These are phyloP conservation scores for Fonsecaea erecta DNA, from an alignment of 2,329 filamentous ascomycete species.

Conservation along the genomic window DNA sequence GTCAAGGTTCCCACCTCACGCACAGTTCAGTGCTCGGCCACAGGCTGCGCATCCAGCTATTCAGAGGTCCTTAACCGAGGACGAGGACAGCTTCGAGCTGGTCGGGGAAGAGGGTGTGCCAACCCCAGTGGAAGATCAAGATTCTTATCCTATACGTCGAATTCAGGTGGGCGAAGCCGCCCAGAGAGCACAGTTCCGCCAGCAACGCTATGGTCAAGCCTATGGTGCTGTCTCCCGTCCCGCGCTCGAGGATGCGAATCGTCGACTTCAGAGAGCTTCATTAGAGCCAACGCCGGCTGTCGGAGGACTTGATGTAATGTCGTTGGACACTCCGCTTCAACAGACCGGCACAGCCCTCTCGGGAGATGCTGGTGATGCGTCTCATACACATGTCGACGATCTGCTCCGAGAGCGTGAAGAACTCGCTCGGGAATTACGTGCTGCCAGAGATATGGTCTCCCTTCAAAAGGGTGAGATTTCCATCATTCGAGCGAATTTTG, in stretches of 20 bases:
- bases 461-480: constrained; percentile 65
- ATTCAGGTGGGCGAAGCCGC: constrained; percentile 29
- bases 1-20: constrained; percentile 20
- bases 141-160: constrained; percentile 24
- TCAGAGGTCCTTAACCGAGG: constrained; percentile 39
- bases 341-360: background rate
- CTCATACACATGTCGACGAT: constrained; percentile 33
- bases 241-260: background rate
- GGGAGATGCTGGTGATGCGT: constrained; percentile 40
- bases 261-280: constrained; percentile 4
- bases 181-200: constrained; percentile 37
- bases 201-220: constrained; percentile 35
- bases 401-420: constrained; percentile 46
- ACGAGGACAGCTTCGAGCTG: constrained; percentile 48
- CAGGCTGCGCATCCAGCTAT: constrained; percentile 14
- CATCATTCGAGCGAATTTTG: constrained; percentile 64
- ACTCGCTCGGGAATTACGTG: constrained; percentile 46
- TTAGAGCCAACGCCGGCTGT: background rate
- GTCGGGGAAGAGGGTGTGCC: constrained; percentile 45
- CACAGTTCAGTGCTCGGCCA: constrained; percentile 12
- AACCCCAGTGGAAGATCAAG: constrained; percentile 37
- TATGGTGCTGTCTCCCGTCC: constrained; percentile 13
- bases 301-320: constrained; percentile 18
- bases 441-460: constrained; percentile 49
- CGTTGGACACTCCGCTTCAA: constrained; percentile 11